A percentile compares a stretch with the other conserved stretches of the same genome.
These are phyloP conservation scores for Lentinula lateritia DNA, from an alignment of 768 basidiomycete genomes.

Conservation along the genomic window DNA sequence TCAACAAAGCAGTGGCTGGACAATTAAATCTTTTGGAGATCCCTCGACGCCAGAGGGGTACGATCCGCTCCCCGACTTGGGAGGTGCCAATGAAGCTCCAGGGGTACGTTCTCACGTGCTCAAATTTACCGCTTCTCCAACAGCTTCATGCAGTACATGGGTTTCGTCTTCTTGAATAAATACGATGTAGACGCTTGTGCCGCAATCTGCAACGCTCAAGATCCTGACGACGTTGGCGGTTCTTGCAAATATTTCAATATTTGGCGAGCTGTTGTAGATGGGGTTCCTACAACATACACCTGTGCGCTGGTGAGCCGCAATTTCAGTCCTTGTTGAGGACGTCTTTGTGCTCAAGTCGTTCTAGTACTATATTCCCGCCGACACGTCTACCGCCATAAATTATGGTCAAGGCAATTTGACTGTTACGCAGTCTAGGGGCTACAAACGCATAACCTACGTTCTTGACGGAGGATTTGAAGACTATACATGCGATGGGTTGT, in stretches of 20 bases:
- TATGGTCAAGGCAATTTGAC: conserved; percentile 38
- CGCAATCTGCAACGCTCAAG: conserved; percentile 35
- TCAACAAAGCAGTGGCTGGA: conserved; percentile 38
- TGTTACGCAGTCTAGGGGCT: conserved; percentile 43
- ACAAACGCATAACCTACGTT: conserved; percentile 31
- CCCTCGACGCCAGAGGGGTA: conserved; percentile 38
- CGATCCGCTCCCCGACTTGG: conserved; percentile 36
- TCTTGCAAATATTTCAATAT: conserved; percentile 49
- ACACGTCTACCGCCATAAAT: conserved; percentile 40
- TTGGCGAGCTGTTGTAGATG: conserved; percentile 44
- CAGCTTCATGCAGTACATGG: conserved; percentile 33
- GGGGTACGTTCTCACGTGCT: conserved; percentile 24
- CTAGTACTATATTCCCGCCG: conserved; percentile 37
- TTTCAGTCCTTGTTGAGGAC: not conserved
- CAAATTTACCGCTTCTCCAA: not conserved
- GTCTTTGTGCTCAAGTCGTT: not conserved
- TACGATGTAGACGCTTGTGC: conserved; percentile 45
- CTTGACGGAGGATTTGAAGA: conserved; percentile 41
- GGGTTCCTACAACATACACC: conserved; percentile 40
- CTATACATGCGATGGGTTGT: conserved; percentile 25
- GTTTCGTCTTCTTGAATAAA: conserved; percentile 42
- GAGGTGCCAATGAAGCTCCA: conserved; percentile 42
- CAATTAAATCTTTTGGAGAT: conserved; percentile 28
- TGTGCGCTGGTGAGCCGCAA: conserved; percentile 30
- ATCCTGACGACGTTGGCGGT: conserved; percentile 34